These are phyloP conservation scores for Hypericum perforatum DNA, from an alignment of 345 rosid species.

Conservation along the genomic window DNA sequence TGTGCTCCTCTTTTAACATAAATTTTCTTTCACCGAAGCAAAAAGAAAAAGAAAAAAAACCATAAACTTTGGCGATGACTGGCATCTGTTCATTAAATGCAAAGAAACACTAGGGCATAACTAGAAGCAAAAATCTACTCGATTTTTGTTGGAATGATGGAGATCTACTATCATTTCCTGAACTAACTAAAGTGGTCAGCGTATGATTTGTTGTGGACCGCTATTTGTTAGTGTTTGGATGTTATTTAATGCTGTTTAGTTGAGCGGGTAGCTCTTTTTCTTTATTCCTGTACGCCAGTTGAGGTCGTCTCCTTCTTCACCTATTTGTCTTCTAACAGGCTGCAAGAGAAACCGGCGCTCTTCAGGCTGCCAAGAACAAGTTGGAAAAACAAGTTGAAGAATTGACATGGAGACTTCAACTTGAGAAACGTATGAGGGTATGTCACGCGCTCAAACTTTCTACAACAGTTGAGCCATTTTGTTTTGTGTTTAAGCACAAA, in stretches of 20 bases:
- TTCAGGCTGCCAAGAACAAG: constrained; percentile 96
- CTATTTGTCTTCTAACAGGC: constrained; percentile 41
- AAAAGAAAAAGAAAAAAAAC: no score
- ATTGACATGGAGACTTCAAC: constrained; percentile 91
- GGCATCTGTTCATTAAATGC: no score
- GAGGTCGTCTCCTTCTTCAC: constrained; percentile 4
- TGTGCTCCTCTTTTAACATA: no score
- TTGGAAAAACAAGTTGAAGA: constrained; percentile 99
- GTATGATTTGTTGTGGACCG: neutral
- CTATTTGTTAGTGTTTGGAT: neutral
- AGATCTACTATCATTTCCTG: no score
- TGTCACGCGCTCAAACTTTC: constrained; percentile 9
- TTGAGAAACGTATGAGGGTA: constrained; percentile 97
- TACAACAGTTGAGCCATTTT: neutral
- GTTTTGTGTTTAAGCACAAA: no score
- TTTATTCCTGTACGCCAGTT: neutral
- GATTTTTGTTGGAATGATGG: no score
- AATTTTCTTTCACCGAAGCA: no score
- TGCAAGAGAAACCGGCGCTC: constrained; percentile 98
- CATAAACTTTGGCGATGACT: no score
- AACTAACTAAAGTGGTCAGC: neutral
- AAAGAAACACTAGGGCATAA: no score
- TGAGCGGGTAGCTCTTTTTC: neutral
- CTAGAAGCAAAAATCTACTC: no score
- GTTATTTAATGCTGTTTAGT: constrained; percentile 1